Evolutionary conservation across 495 filamentous ascomycete species (phyloP), one percentile per base, ranked within the genome.

Genomic region (Penicillium turbatum): DNA sequence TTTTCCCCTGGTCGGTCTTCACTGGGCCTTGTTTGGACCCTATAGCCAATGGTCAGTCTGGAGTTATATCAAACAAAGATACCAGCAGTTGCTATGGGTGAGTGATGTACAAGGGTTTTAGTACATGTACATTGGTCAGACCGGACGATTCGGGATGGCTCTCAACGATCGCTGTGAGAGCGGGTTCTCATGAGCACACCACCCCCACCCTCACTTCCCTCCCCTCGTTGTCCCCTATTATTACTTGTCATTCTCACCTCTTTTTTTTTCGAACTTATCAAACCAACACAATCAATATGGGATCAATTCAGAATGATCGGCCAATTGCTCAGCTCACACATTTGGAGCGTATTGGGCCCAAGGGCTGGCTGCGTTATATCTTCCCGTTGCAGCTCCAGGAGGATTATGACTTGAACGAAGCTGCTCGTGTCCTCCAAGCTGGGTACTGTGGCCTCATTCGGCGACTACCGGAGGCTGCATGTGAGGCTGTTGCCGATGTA

Each of bases 321-420:
- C 48, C 43, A 11, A 50, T 64, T 38, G 58, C 49, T 26, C 44
- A 53, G 42, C 57, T 67, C 12, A 72, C 65, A 6, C 48, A 63
- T 15, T 35, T 72, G 41, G 67, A 72, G 53, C 66, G 65, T 31
- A 69, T 69, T 32, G 69, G 69, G 1, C 69, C 67, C 6, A 70
- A 72, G 37, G 67, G 61, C 16, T 72, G 64, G 36, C 56, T 72
- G 6, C 67, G 69, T 8, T 60, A 64, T 37, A 45, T 70, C 12
- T 70, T 68, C 24, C 65, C 63, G 9, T 57, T 72, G n/a, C 51
- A 60, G 26, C 52, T 65, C 5, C 10, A 34, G 17, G 60, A 60
- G 2, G 61, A 52, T n/a, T 63, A 70, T 40, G 56, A 68, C 19
- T 16, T 61, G 3, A 52, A 63, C n/a, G 53, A 62, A 17, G 56